These are phyloP conservation scores for Chaetomiaceae sp. DNA, from an alignment of 2,329 filamentous ascomycete genomes.

Conservation along the genomic window DNA sequence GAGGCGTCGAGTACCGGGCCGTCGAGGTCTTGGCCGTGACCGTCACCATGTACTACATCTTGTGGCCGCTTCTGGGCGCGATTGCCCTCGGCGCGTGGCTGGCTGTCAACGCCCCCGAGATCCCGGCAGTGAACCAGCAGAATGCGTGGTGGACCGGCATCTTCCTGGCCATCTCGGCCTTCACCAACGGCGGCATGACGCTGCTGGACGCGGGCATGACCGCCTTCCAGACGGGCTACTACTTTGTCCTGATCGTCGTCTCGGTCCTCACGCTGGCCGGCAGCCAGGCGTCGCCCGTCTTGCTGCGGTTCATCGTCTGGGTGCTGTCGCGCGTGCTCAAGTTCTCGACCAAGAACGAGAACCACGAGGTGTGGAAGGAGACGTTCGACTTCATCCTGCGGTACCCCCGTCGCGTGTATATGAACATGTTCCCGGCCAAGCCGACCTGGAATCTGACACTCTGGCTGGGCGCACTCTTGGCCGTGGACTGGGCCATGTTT, in stretches of 20 bases:
- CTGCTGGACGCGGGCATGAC: constrained; percentile 63
- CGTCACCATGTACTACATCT: constrained; percentile 56
- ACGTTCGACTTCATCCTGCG: constrained; percentile 52
- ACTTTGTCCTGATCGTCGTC: constrained; percentile 50
- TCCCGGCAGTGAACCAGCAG: constrained; percentile 51
- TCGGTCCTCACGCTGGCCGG: constrained; percentile 58
- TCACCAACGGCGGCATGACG: constrained; percentile 67
- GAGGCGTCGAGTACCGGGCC: constrained; percentile 63
- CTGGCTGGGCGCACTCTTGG: constrained; percentile 56
- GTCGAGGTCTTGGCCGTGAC: constrained; percentile 54
- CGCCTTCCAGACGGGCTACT: constrained; percentile 48
- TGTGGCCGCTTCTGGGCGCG: constrained; percentile 56
- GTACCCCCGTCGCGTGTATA: constrained; percentile 56
- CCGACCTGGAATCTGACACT: constrained; percentile 63
- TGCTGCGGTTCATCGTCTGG: constrained; percentile 59
- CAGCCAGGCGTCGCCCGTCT: constrained; percentile 62
- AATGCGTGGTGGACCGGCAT: constrained; percentile 65
- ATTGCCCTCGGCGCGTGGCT: constrained; percentile 60
- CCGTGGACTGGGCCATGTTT: constrained; percentile 62
- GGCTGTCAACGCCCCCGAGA: constrained; percentile 44
- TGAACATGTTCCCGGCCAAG: constrained; percentile 58
- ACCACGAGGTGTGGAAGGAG: constrained; percentile 41
- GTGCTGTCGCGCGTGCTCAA: constrained; percentile 40
- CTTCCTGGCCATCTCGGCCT: constrained; percentile 64
- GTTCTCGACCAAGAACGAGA: constrained; percentile 35